phyloP scores from a whole-genome alignment of 345 rosid genomes.

The Fremontodendron californicum region DNA sequence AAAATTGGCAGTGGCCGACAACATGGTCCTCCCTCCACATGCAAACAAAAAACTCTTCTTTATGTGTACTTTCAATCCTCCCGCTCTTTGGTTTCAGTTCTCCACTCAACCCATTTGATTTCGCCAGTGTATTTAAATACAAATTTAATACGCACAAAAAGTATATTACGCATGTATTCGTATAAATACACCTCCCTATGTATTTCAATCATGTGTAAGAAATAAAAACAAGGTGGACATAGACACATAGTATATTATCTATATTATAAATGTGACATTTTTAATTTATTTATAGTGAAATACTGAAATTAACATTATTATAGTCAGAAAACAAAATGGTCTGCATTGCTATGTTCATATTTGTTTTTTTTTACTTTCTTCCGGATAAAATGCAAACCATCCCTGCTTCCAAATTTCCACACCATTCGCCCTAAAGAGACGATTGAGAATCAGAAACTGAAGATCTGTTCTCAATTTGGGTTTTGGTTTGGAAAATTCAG shows the following conservation, averaged over 20 bases:
- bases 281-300: background rate
- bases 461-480: background rate
- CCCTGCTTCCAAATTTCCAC: constrained; percentile 35
- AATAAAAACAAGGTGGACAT: background rate
- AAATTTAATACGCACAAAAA: background rate
- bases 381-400: constrained; percentile 61
- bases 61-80: background rate
- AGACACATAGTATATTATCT: too few relatives aligned
- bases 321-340: too few relatives aligned
- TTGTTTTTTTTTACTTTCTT: constrained; percentile 1
- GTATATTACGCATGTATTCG: background rate
- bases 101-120: background rate
- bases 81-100: background rate
- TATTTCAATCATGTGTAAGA: constrained; percentile 2
- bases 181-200: background rate
- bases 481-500: constrained; percentile 30
- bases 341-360: constrained; percentile 26
- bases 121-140: background rate
- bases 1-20: constrained; percentile 51
- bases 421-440: constrained; percentile 3
- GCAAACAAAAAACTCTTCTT: constrained; percentile 27
- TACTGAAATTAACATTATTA: background rate
- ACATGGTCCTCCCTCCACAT: constrained; percentile 35
- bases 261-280: background rate
- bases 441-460: background rate